Evolutionary conservation across 2,329 filamentous ascomycete genomes (phyloP), one percentile per base, ranked within the genome.

Genomic region (Orbilia blumenaviensis): DNA sequence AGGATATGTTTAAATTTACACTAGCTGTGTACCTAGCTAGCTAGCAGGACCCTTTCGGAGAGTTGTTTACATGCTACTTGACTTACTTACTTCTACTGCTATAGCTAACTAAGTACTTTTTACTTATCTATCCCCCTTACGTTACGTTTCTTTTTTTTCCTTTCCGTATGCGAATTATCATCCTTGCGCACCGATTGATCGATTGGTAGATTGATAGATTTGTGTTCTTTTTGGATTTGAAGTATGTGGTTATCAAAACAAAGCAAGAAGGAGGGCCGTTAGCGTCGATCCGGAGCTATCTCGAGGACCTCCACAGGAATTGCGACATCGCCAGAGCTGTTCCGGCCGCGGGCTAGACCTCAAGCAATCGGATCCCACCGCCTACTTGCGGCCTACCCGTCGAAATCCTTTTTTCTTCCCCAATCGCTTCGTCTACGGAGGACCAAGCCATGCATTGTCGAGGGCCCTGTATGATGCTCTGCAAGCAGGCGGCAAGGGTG

Each of bases 311-410:
- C 50, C 50, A 27, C 66, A 38, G 23, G 16, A 56, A 63, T 68
- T 61, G 52, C 62, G 62, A 66, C 56, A 71, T 71, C 18, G 16
- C 2, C 34, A 54, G 16, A 34, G 54, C 54, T 69, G 38, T 56
- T 38, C 52, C 52, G 32, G 21, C 48, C 34, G 29, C 34, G 16
- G 68, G 68, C 56, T n/a, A n/a, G n/a, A n/a, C n/a, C n/a, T 75
- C 27, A 63, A 75, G 56, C 71, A 68, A 63, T 75, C 71, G 71
- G 71, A 68, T 75, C 54, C 46, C 62, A 68, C 71, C 71, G 71
- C 63, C 71, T 75, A 75, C 61, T 56, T 58, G 38, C 71, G 63
- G 71, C 71, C 71, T 60, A 66, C 29, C 60, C 58, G 58, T 64
- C 58, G 32, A 36, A 44, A n/a, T n/a, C n/a, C n/a, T n/a, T n/a